phyloP scores from a whole-genome alignment of 129 eudicot genomes.

The Escallonia herrerae region DNA sequence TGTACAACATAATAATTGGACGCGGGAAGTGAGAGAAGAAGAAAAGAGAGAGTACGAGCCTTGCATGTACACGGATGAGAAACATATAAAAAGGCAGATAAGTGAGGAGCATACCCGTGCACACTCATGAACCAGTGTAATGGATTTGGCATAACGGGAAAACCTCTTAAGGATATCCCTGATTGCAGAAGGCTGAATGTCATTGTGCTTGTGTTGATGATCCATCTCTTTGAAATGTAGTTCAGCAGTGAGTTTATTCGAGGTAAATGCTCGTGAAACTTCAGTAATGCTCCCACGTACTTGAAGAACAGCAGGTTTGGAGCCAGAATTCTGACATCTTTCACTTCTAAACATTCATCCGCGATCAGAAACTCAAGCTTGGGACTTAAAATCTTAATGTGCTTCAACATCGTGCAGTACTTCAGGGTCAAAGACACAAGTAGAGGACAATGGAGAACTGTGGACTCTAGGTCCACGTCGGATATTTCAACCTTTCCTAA shows the following conservation, averaged over 20 bases:
- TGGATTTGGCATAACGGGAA: not conserved
- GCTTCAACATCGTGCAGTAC: not conserved
- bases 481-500: not conserved
- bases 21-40: too few species aligned
- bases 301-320: not conserved
- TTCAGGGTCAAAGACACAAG: not conserved
- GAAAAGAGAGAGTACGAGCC: too few species aligned
- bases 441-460: not conserved
- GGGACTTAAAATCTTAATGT: not conserved
- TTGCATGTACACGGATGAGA: too few species aligned
- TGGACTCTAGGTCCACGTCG: not conserved
- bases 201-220: not conserved
- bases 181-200: not conserved
- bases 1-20: too few species aligned
- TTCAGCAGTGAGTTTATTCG: slow-evolving; percentile 3
- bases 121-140: not conserved
- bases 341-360: not conserved
- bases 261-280: not conserved
- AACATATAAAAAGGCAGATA: too few species aligned
- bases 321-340: not conserved
- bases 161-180: slow-evolving; percentile 1
- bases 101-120: not conserved
- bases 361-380: not conserved
- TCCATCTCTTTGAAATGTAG: not conserved
- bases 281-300: not conserved